These are phyloP conservation scores for Rhododendron henanense DNA, from an alignment of 148 eudicot genomes.

Conservation along the genomic window DNA sequence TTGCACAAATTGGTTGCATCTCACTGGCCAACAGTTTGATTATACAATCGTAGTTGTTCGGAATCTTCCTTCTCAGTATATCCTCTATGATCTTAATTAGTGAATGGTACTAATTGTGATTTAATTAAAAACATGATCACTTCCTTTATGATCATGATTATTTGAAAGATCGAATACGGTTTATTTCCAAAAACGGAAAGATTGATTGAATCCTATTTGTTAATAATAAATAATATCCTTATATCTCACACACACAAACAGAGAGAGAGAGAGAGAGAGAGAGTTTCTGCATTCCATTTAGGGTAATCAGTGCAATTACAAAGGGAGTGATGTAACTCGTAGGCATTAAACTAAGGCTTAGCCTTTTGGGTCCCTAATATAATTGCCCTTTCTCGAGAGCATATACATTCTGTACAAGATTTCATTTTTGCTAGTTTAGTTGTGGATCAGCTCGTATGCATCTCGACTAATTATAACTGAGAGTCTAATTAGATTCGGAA, in stretches of 20 bases:
- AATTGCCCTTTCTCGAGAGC: neutral
- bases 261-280: neutral
- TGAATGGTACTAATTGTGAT: too few relatives aligned
- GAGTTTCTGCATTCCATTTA: neutral
- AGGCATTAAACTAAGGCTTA: neutral
- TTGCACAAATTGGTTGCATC: slow-evolving; percentile 23
- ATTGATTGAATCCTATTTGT: too few relatives aligned
- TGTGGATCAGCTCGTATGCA: neutral
- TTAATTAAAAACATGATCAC: neutral
- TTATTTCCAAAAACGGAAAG: too few relatives aligned
- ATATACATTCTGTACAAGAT: neutral
- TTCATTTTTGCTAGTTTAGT: too few relatives aligned
- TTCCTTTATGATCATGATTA: neutral
- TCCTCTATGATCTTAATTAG: neutral
- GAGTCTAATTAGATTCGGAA: too few relatives aligned
- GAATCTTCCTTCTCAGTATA: neutral
- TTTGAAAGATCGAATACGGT: neutral
- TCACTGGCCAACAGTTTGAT: slow-evolving; percentile 19
- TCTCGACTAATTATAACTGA: too few relatives aligned
- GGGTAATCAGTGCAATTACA: neutral
- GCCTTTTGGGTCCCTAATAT: too few relatives aligned
- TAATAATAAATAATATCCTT: neutral
- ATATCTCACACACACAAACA: too few relatives aligned
- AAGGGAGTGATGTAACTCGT: neutral
- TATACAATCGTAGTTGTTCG: neutral